phyloP scores from a whole-genome alignment of 768 basidiomycete species.

The Serendipita indica region DNA sequence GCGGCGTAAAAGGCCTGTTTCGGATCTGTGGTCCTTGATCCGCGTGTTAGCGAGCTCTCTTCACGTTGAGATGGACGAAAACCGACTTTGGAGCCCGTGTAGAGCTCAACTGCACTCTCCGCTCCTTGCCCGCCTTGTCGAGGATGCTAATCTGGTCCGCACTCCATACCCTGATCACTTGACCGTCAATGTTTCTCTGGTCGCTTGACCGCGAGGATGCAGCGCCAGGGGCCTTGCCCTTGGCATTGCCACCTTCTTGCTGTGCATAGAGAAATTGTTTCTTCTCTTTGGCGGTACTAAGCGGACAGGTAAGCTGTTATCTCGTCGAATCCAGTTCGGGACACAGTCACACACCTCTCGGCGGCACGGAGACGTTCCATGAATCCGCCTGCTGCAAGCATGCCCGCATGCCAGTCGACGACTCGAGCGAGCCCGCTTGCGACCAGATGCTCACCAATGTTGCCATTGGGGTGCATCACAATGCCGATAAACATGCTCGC shows the following conservation, averaged over 20 bases:
- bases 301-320: background rate
- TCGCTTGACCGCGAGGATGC: constrained; percentile 22
- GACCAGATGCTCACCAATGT: constrained; percentile 82
- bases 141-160: constrained; percentile 79
- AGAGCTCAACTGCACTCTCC: constrained; percentile 74
- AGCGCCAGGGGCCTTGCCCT: constrained; percentile 30
- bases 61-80: no score
- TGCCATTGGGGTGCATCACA: constrained; percentile 87
- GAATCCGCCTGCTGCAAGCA: constrained; percentile 68
- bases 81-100: constrained; percentile 68
- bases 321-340: background rate
- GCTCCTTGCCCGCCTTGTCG: constrained; percentile 65
- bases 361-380: constrained; percentile 81
- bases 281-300: constrained; percentile 50
- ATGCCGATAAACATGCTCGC: constrained; percentile 84
- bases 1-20: constrained; percentile 78
- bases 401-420: constrained; percentile 95
- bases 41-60: constrained; percentile 10
- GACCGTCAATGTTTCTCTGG: constrained; percentile 54
- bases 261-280: constrained; percentile 51
- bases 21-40: constrained; percentile 57
- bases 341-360: constrained; percentile 34
- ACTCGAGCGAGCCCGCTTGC: constrained; percentile 75
- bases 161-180: constrained; percentile 78
- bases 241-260: constrained; percentile 26